Percentiles rank a stretch among this genome's conserved stretches.
Evolutionary conservation across 2,329 filamentous ascomycete species (phyloP).

Genomic region (Epichloe sibirici): DNA sequence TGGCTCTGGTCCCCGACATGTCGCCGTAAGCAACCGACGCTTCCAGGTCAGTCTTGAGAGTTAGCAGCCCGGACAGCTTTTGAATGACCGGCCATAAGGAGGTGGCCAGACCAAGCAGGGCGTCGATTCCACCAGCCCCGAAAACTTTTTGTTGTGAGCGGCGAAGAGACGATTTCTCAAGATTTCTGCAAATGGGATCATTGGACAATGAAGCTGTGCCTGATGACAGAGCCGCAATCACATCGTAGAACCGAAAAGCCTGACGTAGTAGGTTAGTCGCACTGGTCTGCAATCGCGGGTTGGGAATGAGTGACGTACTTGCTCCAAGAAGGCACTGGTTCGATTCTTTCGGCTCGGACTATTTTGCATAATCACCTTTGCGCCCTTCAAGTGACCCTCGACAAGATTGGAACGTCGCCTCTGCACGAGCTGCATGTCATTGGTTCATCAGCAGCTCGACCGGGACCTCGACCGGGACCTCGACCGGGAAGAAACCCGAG

Average conservation of each 20-base stretch:
- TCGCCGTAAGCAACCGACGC: slow-evolving; percentile 29
- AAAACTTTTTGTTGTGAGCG: slow-evolving; percentile 30
- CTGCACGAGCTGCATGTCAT: slow-evolving; percentile 40
- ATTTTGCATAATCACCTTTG: slow-evolving; percentile 46
- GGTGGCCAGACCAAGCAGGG: slow-evolving; percentile 48
- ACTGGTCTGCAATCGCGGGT: background rate
- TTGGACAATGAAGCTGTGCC: slow-evolving; percentile 44
- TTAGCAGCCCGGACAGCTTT: slow-evolving; percentile 42
- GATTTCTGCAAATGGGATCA: slow-evolving; percentile 32
- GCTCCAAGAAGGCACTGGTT: slow-evolving; percentile 45
- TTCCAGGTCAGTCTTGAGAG: slow-evolving; percentile 40
- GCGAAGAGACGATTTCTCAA: slow-evolving; percentile 34
- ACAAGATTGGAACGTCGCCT: slow-evolving; percentile 47
- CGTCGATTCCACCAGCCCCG: slow-evolving; percentile 41
- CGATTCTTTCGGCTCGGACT: slow-evolving; percentile 32
- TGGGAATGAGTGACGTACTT: slow-evolving; percentile 27
- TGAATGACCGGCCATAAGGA: slow-evolving; percentile 53
- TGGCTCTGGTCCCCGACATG: slow-evolving; percentile 31
- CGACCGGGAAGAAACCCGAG: background rate
- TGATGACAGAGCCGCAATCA: slow-evolving; percentile 50
- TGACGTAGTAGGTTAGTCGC: slow-evolving; percentile 14
- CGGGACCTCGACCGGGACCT: background rate
- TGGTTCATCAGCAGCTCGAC: background rate
- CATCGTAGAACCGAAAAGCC: slow-evolving; percentile 55
- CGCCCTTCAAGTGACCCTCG: slow-evolving; percentile 48